Evolutionary conservation across 139 green algal species (phyloP), one percentile per base, ranked within the genome.

Genomic region (Micractinium sp.): DNA sequence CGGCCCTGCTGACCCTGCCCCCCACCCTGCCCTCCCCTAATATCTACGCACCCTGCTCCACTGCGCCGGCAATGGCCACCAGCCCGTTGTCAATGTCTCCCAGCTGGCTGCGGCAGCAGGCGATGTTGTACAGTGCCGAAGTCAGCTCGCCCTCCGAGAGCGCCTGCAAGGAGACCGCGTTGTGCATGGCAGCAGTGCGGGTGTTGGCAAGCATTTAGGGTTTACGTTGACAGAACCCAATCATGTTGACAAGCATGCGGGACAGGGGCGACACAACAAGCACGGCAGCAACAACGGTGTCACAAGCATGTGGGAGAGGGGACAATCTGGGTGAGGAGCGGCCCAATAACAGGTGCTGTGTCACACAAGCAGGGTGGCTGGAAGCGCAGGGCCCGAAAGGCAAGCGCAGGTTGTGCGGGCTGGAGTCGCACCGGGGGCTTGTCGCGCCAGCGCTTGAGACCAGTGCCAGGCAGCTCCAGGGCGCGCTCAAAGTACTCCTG

Each of bases 51-150:
- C 95, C 95, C 20, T 90, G 33, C 87, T 98, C 95, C 53, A 98
- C 84, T 69, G 89, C 94, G 29, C 94, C 96, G 92, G 94, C 90
- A 18, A 98, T 81, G 3, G 95, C 92, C 63, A 96, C 76, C 47
- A 97, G 88, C 2, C 90, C 93, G 29, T 88, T 93, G 23, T 93
- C 93, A 18, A 93, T 36, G 27, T 93, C 71, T 3, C 93, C 89
- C 74, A 96, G 88, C 80, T 89, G 82, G 22, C 91, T 91, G 85
- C 96, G 93, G 69, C 95, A 97, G 91, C 96, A 98, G 0, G 96
- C 96, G 39, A 97, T 96, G 92, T 98, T 98, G 93, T 96, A 98
- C 53, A 98, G 90, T 12, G 93, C 93, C 3, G 96, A 92, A 69
- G 93, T 94, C 77, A 94, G 95, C 90, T 98, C 96, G 22, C 93